Evolutionary conservation across 2,329 filamentous ascomycete genomes (phyloP).

Genomic region (Colletotrichum graminicola): DNA sequence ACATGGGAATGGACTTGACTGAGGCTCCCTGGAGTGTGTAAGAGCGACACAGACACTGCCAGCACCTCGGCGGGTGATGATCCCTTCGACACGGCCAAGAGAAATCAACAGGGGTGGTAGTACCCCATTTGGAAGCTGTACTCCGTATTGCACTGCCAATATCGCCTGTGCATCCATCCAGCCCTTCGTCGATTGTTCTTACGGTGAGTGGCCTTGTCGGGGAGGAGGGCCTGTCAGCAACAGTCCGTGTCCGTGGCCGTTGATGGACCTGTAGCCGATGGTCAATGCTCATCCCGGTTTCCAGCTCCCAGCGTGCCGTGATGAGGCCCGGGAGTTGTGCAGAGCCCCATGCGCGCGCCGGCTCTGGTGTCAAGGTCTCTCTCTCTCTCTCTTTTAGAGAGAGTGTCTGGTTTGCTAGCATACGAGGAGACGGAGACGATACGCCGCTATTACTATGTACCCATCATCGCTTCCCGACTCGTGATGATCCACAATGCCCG

Average conservation of each 20-base stretch:
- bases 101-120: not conserved
- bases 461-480: not conserved
- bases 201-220: not conserved
- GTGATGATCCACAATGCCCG: constrained; percentile 14
- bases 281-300: not conserved
- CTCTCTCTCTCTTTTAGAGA: no score
- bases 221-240: constrained; percentile 7
- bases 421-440: not conserved
- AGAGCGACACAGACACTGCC: not conserved
- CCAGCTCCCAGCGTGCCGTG: constrained; percentile 12
- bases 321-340: not conserved
- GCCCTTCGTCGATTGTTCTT: not conserved
- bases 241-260: constrained; percentile 9
- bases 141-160: not conserved
- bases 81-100: not conserved
- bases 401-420: not conserved
- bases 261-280: constrained; percentile 1
- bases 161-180: not conserved
- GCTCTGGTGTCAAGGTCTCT: constrained; percentile 5
- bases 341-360: not conserved
- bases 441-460: not conserved
- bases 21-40: not conserved
- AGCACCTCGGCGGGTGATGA: not conserved
- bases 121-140: not conserved
- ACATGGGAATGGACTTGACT: not conserved